Base-by-base conservation (phyloP, 1,284 basidiomycete species). In the Golubevia sp. region DNA sequence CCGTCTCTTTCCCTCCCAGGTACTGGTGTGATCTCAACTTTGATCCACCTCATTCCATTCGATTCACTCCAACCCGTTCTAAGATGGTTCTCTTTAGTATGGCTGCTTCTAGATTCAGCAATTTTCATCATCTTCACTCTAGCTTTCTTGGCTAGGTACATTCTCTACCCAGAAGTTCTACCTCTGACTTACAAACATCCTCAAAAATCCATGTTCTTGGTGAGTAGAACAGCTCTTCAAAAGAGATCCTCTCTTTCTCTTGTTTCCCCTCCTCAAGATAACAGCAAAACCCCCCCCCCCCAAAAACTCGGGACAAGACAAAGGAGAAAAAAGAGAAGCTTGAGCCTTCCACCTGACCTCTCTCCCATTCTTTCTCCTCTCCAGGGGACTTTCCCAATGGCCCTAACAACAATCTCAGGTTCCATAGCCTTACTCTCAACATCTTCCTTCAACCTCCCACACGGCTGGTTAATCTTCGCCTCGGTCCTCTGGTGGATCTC, bases 361-460 rank as follows among this genome's bases (percentile, higher is more conserved):
- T 52, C 7, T 7, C 50, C 25, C 13, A 52, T 23, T 23, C 50
- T 23, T 52, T 52, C 50, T 7, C 5, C 50, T 7, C 25, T 7
- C 5, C 49, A 76, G 21, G 73, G 74, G 11, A 74, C 71, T 7
- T 27, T 74, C 2, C 75, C 73, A 23, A 76, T 77, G 75, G 74
- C 68, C 2, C 52, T 74, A 5, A 69, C 72, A 34, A 75, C 73
- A 24, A 77, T 77, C 64, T 70, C 75, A 54, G 64, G 61, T 13
- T 67, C 66, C 8, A 70, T 77, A 23, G 68, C 71, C 2, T 67
- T 69, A 56, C 25, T 77, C 3, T 74, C 74, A 5, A 3, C 4
- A 34, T 3, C 4, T 11, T 34, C 30, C 11, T 77, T 73, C 49
- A 54, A 56, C 7, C 58, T 78, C 15, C 73, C 72, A 0, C 58